Evolutionary conservation across 371 early-diverging fungal genomes (phyloP).

Genomic region (Lichtheimia ornata): DNA sequence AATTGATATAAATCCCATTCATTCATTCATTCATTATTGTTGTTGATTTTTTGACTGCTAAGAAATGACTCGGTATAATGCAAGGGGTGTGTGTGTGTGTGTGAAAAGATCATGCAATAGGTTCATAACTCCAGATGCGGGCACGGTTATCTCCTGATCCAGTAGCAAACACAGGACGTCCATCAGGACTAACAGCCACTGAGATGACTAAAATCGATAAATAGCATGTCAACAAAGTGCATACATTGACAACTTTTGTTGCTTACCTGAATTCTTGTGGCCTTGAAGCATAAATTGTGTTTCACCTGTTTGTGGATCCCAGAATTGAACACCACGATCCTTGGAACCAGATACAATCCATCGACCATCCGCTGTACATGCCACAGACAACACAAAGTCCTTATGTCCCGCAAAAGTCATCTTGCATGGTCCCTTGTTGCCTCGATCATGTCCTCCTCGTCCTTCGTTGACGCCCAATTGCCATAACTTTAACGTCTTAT

Average conservation of each 20-base stretch:
- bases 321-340: conserved; percentile 94
- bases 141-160: conserved; percentile 95
- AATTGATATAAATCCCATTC: neutral
- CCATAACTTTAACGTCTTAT: conserved; percentile 96
- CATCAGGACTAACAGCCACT: conserved; percentile 83
- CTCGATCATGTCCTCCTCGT: conserved; percentile 34
- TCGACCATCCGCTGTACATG: conserved; percentile 88
- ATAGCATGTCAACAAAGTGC: neutral
- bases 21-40: neutral
- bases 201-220: conserved; percentile 76
- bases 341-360: conserved; percentile 96
- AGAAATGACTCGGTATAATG: neutral
- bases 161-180: conserved; percentile 87
- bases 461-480: conserved; percentile 61
- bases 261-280: conserved; percentile 92
- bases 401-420: conserved; percentile 68
- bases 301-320: conserved; percentile 84
- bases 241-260: conserved; percentile 9
- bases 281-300: conserved; percentile 95
- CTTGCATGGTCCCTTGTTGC: conserved; percentile 33
- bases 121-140: conserved; percentile 86
- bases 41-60: neutral
- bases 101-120: conserved; percentile 15
- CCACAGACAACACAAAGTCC: conserved; percentile 97
- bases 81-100: neutral